Evolutionary conservation across 202 grass and related monocot species (phyloP), one percentile per base, ranked within the genome.

Genomic region (Digitaria exilis): DNA sequence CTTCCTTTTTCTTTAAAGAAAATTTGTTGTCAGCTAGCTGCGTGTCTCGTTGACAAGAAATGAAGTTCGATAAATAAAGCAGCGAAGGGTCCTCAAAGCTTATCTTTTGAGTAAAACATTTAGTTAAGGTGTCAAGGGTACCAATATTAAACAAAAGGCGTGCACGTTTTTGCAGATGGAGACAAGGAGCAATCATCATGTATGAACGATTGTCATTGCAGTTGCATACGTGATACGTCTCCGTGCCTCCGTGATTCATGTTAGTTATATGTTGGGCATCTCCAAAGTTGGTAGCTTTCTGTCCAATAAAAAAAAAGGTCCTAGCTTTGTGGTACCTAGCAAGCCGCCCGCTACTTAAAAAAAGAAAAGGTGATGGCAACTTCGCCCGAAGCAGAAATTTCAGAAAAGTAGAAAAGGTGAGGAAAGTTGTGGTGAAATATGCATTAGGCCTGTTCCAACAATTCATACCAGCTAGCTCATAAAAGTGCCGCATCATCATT

Each of bases 1-100:
- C 24, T 30, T 46, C 5, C 31, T 55, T 19, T 55, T 31, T 22
- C 41, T 29, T 59, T 18, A 39, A 39, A 39, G 1, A 39, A 39
- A 39, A 8, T n/a, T 50, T 7, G 17, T 18, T 43, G 18, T 24
- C 3, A 19, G 28, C 3, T 68, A 68, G 51, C 58, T 4, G 3
- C 37, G 52, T 59, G 29, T 82, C 44, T 50, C 41, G 59, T 73
- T 82, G 80, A 82, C 69, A 51, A 50, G 56, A 63, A 21, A 30
- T 80, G 21, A 51, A 73, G 67, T 7, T 7, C 3, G 28, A 31
- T 34, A 13, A 13, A 52, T 54, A 55, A 70, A 69, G 25, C 21
- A 13, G 17, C 7, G 17, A 25, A 60, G 37, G 34, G 7, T 48
- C 67, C 13, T 82, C 41, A 0, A 12, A 61, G 55, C 52, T 29